Evolutionary conservation across 2,329 filamentous ascomycete genomes (phyloP).

Genomic region (Cytospora piceicola): DNA sequence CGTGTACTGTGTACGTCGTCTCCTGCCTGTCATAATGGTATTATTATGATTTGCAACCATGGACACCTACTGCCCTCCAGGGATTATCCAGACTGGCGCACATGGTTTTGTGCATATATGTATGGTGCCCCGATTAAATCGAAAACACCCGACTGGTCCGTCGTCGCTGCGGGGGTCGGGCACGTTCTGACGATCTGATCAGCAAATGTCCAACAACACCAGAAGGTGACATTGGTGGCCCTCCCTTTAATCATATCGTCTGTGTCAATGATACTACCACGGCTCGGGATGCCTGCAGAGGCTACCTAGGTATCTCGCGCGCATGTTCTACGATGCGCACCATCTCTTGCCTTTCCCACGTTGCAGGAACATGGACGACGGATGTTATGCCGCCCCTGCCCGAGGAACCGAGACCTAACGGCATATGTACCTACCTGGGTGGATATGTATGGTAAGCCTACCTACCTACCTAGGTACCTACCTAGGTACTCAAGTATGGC

Average conservation of each 20-base stretch:
- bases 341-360: not conserved
- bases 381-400: not conserved
- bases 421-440: too few relatives aligned
- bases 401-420: not conserved
- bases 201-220: not conserved
- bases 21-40: not conserved
- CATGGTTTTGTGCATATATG: not conserved
- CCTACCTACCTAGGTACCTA: too few relatives aligned
- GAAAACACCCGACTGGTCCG: not conserved
- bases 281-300: not conserved
- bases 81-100: not conserved
- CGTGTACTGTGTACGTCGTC: too few relatives aligned
- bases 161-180: not conserved
- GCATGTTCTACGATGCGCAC: not conserved
- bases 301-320: not conserved
- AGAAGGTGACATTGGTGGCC: not conserved
- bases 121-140: not conserved
- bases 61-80: not conserved
- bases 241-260: not conserved
- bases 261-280: constrained; percentile 1
- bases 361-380: not conserved
- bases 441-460: too few relatives aligned
- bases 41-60: too few relatives aligned
- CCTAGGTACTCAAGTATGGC: too few relatives aligned
- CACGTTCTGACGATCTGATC: not conserved